These are phyloP conservation scores for Boletus vermiculosoides DNA, from an alignment of 768 basidiomycete genomes.

Conservation along the genomic window DNA sequence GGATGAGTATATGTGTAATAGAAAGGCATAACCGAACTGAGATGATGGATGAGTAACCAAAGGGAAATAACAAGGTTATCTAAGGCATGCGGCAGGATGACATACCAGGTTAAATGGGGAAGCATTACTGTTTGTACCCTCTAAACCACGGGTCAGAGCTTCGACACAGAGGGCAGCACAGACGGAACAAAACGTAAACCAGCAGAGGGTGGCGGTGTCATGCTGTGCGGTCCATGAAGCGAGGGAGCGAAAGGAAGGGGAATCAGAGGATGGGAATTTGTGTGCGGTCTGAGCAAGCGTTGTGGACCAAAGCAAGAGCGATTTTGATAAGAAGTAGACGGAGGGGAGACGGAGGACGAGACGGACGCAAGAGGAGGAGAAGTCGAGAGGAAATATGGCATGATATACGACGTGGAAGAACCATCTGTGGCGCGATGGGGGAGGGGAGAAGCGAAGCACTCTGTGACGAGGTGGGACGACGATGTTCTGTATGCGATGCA, in stretches of 20 bases:
- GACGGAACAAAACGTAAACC: constrained; percentile 69
- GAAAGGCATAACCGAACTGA: constrained; percentile 75
- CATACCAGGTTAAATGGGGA: constrained; percentile 73
- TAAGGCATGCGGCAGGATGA: constrained; percentile 12
- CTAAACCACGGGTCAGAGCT: constrained; percentile 64
- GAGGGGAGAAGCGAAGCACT: constrained; percentile 11
- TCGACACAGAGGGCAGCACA: constrained; percentile 66
- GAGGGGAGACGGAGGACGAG: constrained; percentile 61
- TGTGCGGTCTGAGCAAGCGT: constrained; percentile 58
- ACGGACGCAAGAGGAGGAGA: constrained; percentile 59
- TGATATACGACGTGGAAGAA: constrained; percentile 31
- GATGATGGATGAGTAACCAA: neutral
- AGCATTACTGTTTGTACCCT: constrained; percentile 55
- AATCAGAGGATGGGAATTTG: constrained; percentile 35
- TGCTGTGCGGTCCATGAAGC: constrained; percentile 45
- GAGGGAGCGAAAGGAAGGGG: constrained; percentile 35
- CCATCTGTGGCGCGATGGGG: constrained; percentile 26
- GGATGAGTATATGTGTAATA: constrained; percentile 71
- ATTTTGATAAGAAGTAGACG: constrained; percentile 56
- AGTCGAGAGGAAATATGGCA: constrained; percentile 60
- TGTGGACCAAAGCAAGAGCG: constrained; percentile 56
- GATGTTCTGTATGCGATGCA: constrained; percentile 77
- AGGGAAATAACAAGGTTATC: neutral
- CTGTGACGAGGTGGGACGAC: constrained; percentile 60
- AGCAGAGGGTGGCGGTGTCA: constrained; percentile 66